Conservation (phyloP, 1,139 yeast species). For the Sugiyamaella novakii region DNA sequence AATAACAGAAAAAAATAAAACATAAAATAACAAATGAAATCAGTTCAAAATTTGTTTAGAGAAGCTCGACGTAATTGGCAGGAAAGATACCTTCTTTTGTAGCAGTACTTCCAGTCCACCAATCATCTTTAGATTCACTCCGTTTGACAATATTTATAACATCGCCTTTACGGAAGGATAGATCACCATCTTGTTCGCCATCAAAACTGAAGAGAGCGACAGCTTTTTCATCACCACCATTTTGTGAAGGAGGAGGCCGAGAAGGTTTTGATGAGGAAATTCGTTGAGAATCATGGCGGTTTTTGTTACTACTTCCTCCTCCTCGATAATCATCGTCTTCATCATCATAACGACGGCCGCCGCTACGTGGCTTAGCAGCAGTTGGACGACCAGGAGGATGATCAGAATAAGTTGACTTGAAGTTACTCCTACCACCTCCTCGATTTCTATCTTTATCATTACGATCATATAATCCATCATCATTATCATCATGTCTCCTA, state of each 20-base stretch:
- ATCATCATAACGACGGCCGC: conserved; percentile 13
- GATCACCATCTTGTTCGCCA: conserved; percentile 90
- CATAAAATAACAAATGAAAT: conserved; percentile 1
- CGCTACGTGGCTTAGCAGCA: conserved; percentile 53
- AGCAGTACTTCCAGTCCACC: conserved; percentile 96
- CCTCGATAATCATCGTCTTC: conserved; percentile 22
- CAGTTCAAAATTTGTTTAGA: too few species aligned
- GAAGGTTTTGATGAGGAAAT: conserved; percentile 15
- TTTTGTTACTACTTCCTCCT: conserved; percentile 13
- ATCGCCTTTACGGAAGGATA: conserved; percentile 92
- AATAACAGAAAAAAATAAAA: neutral
- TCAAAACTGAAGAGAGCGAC: conserved; percentile 85
- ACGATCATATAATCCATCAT: conserved; percentile 22
- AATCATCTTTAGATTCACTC: conserved; percentile 86
- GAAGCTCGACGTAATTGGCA: conserved; percentile 90
- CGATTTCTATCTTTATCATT: conserved; percentile 20
- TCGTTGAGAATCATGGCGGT: neutral
- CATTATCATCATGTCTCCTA: conserved; percentile 22
- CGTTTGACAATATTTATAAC: conserved; percentile 85
- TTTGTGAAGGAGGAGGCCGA: conserved; percentile 39
- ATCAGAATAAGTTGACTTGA: conserved; percentile 37
- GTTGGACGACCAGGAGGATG: conserved; percentile 48
- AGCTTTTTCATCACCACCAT: conserved; percentile 63
- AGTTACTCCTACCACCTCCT: conserved; percentile 36
- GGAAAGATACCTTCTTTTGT: conserved; percentile 93